Evolutionary conservation across 805 yeast species (phyloP).

Genomic region (Teunomyces panamensis): DNA sequence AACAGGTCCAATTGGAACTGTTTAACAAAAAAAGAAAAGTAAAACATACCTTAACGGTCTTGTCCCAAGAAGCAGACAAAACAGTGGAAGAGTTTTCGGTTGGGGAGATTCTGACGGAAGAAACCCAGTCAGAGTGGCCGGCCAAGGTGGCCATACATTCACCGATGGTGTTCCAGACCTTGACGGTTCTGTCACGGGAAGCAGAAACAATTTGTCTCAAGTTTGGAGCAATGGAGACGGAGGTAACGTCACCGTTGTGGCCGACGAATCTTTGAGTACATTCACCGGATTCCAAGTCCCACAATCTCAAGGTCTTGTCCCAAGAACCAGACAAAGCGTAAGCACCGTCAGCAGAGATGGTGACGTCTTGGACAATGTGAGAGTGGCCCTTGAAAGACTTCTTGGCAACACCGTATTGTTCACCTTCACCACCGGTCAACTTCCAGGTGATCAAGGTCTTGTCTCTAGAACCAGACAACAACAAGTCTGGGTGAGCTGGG

Average conservation of each 20-base stretch:
- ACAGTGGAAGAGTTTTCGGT: constrained; percentile 66
- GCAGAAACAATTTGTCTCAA: constrained; percentile 98
- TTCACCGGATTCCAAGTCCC: constrained; percentile 95
- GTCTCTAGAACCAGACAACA: constrained; percentile 98
- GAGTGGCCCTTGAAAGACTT: constrained; percentile 97
- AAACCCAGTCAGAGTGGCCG: constrained; percentile 99
- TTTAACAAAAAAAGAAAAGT: constrained; percentile 6
- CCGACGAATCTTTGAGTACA: constrained; percentile 94
- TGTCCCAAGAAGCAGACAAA: constrained; percentile 99
- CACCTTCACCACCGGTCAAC: constrained; percentile 89
- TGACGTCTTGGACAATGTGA: constrained; percentile 97
- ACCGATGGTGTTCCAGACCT: constrained; percentile 99
- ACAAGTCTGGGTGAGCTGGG: constrained; percentile 95
- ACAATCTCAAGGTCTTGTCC: constrained; percentile 98
- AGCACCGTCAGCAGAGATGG: constrained; percentile 96
- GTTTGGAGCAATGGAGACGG: constrained; percentile 94
- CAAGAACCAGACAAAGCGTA: constrained; percentile 98
- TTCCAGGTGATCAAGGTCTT: constrained; percentile 98
- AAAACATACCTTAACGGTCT: constrained; percentile 93
- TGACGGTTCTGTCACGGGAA: constrained; percentile 98
- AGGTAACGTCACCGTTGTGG: constrained; percentile 95
- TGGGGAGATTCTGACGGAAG: constrained; percentile 97
- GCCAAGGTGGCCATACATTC: constrained; percentile 90
- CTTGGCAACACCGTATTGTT: constrained; percentile 95
- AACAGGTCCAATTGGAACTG: no score